Base-by-base conservation (phyloP, 768 basidiomycete genomes). In the Termitomyces sp. region DNA sequence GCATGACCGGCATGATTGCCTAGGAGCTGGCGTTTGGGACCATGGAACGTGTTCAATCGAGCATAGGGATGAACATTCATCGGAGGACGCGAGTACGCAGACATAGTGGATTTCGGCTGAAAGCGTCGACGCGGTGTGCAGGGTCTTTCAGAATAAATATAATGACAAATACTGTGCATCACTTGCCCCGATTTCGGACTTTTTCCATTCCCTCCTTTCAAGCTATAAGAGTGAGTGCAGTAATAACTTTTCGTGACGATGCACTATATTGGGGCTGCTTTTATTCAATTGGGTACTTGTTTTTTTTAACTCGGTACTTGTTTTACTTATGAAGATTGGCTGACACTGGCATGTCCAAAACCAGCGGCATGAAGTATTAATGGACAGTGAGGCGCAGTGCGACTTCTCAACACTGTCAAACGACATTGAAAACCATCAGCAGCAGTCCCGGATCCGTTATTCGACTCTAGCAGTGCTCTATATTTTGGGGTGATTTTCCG, bases 1-100 rank as follows among this genome's bases (percentile, higher is more conserved):
- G 80, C 77, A 10, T 76, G 75, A 0, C 77, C 81, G 2, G 86
- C 80, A 38, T 77, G 73, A 62, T 80, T 82, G 14, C 87, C 87
- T 17, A 89, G 68, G 3, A 89, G 65, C 35, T 77, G 75, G 34
- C 77, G 76, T 62, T 89, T 90, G 7, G 78, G 62, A 3, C 73
- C 73, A 67, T 84, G 82, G 58, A 82, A 83, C 50, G 69, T 72
- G 59, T 78, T 76, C 37, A 77, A 64, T 29, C 82, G 76, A 8
- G 71, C 68, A 16, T 69, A 60, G 10, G 66, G 54, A 11, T 70
- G 64, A 41, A 62, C 59, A 32, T 59, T 63, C 64, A 66, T 63
- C 25, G 50, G 27, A 50, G 49, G 35, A 37, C 49, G 49, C 17
- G 49, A 50, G 25, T 51, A 51, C 5, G 35, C 25, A 51, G 50